Evolutionary conservation across 2,329 filamentous ascomycete species (phyloP).

Genomic region (Neospermospora avenae): DNA sequence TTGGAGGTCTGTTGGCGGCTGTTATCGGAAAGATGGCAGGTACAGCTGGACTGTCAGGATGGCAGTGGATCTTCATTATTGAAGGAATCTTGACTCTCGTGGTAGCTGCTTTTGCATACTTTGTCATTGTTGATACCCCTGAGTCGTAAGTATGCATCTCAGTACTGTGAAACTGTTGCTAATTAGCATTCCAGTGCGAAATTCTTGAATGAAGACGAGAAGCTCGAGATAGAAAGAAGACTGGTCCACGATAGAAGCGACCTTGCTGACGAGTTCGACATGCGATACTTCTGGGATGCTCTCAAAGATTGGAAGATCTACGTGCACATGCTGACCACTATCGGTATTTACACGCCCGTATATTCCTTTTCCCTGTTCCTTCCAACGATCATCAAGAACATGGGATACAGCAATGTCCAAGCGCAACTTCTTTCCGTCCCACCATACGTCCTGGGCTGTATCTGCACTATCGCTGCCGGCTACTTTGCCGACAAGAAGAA

Average conservation of each 20-base stretch:
- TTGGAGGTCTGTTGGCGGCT: slow-evolving; percentile 49
- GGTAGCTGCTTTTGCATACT: slow-evolving; percentile 44
- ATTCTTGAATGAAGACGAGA: slow-evolving; percentile 46
- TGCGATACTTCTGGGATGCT: slow-evolving; percentile 55
- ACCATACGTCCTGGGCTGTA: slow-evolving; percentile 60
- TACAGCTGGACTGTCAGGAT: slow-evolving; percentile 56
- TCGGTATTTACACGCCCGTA: slow-evolving; percentile 52
- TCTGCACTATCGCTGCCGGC: slow-evolving; percentile 64
- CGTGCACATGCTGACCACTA: slow-evolving; percentile 49
- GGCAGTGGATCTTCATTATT: slow-evolving; percentile 80
- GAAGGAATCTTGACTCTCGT: slow-evolving; percentile 52
- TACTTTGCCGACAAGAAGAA: slow-evolving; percentile 71
- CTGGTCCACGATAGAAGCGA: slow-evolving; percentile 65
- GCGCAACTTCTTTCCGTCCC: slow-evolving; percentile 48
- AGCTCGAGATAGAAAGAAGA: slow-evolving; percentile 62
- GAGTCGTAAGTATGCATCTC: slow-evolving; percentile 29
- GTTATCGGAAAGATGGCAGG: slow-evolving; percentile 55
- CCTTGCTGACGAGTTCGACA: slow-evolving; percentile 59
- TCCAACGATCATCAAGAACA: slow-evolving; percentile 45
- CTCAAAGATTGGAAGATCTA: slow-evolving; percentile 54
- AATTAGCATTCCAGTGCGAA: slow-evolving; percentile 42
- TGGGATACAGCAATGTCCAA: slow-evolving; percentile 54
- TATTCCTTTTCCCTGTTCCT: slow-evolving; percentile 42
- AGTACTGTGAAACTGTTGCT: neutral
- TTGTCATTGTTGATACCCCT: slow-evolving; percentile 58